Evolutionary conservation across 192 early-diverging fungal species (phyloP).

Genomic region (Haplosporangium gracile): DNA sequence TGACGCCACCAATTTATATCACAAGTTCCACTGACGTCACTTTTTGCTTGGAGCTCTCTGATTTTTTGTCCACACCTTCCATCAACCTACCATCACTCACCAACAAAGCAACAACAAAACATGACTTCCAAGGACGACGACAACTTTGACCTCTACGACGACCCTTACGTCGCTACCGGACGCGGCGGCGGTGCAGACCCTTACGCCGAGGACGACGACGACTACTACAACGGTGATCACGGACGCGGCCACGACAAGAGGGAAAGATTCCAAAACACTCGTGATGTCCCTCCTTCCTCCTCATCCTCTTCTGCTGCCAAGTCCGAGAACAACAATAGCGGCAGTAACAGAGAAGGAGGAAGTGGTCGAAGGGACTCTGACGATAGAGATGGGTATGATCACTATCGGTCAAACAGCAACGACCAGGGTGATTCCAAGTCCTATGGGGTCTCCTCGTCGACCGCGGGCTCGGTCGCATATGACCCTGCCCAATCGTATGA

Average conservation of each 20-base stretch:
- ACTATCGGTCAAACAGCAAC: not conserved
- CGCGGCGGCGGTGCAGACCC: conserved; percentile 36
- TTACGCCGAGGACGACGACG: conserved; percentile 48
- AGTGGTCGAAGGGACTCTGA: not conserved
- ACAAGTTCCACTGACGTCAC: not conserved
- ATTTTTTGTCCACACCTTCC: no score
- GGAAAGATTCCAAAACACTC: conserved; percentile 18
- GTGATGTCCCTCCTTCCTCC: not conserved
- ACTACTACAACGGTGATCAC: conserved; percentile 32
- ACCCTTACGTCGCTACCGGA: conserved; percentile 42
- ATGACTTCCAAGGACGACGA: conserved; percentile 53
- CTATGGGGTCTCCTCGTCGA: not conserved
- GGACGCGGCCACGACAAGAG: conserved; percentile 14
- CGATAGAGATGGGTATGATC: not conserved
- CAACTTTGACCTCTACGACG: conserved; percentile 56
- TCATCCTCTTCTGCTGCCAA: not conserved
- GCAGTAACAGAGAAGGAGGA: not conserved
- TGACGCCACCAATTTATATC: not conserved
- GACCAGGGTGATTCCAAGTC: not conserved
- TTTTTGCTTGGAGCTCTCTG: no score
- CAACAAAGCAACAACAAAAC: not conserved
- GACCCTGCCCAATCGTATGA: conserved; percentile 32
- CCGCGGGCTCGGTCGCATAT: not conserved
- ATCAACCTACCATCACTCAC: not conserved
- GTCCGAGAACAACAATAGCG: not conserved